Base-by-base conservation (phyloP, 495 filamentous ascomycete genomes). In the Penicillium daleae region DNA sequence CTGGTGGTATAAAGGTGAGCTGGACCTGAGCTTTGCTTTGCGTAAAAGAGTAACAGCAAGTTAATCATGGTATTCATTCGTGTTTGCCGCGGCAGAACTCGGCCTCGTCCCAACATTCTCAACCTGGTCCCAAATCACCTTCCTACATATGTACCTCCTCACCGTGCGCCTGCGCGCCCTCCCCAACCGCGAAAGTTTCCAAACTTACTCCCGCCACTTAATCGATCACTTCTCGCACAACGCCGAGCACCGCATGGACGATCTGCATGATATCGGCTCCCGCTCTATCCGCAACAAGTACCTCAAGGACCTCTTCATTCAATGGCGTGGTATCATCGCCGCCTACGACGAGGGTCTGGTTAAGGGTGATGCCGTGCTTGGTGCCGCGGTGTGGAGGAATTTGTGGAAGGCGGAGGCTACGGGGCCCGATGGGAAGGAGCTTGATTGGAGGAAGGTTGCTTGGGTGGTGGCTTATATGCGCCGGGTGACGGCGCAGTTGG, bases 191-290 rank as follows among this genome's bases (percentile, higher is more conserved):
- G 82, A 87, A 22, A 83, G 81, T 29, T 63, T 81, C 39, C 79
- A 78, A 54, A 79, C 81, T 12, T 92, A 89, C 81, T 87, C 89
- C 57, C 90, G 90, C 61, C 88, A 92, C 70, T 80, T 91, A 40
- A 86, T 95, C 33, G 91, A 99, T 74, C 92, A 97, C 73, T 96
- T 95, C 82, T 98, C 96, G 76, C 90, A 91, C 78, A 88, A 90
- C 64, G 91, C 91, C 35, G 95, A 99, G 78, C 86, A 90, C 68
- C 88, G 88, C 72, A 97, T 99, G 92, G 83, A 85, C 52, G 82
- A 81, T 19, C 74, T 85, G 27, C 92, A 97, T 79, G 82, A 85
- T 33, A 80, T 97, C 62, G 72, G 79, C 9, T 83, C 88, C 53
- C 80, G 86, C 8, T 74, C 77, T 0, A 80, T 91, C 48, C 85